Evolutionary conservation across 805 yeast genomes (phyloP).

Genomic region (Saturnispora halmiae): DNA sequence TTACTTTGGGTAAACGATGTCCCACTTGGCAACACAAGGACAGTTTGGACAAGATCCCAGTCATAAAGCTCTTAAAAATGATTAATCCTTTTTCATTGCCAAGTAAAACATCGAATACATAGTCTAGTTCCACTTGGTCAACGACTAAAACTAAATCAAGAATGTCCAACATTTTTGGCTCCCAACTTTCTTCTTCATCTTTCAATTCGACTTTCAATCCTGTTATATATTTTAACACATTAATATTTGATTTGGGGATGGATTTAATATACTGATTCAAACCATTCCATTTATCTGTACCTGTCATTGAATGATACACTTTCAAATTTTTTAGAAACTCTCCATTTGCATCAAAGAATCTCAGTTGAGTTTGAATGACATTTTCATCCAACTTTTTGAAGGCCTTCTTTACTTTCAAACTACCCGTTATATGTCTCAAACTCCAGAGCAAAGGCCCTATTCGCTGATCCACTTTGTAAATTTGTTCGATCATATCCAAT

Average conservation of each 20-base stretch:
- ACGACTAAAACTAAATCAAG: conserved; percentile 5
- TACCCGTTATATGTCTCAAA: not conserved
- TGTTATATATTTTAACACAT: conserved; percentile 1
- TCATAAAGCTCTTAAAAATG: conserved; percentile 1
- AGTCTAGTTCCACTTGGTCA: conserved; percentile 8
- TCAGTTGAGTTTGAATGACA: not conserved
- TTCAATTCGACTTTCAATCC: not conserved
- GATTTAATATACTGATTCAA: conserved; percentile 1
- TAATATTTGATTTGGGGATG: not conserved
- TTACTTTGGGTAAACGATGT: not conserved
- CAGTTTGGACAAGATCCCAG: not conserved
- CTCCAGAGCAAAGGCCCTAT: conserved; percentile 6
- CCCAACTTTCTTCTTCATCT: not conserved
- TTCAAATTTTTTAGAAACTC: not conserved
- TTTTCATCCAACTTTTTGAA: conserved; percentile 1
- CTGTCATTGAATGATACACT: not conserved
- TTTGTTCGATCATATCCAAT: not conserved
- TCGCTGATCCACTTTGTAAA: conserved; percentile 1
- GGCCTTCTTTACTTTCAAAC: not conserved
- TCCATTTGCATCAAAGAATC: not conserved
- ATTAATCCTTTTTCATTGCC: not conserved
- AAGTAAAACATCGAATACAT: conserved; percentile 1
- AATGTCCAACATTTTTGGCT: not conserved
- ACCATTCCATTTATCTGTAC: not conserved
- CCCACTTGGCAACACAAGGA: conserved; percentile 2